Conservation (phyloP, 306 rosid genomes). For the Cyclanthera cordifolia region DNA sequence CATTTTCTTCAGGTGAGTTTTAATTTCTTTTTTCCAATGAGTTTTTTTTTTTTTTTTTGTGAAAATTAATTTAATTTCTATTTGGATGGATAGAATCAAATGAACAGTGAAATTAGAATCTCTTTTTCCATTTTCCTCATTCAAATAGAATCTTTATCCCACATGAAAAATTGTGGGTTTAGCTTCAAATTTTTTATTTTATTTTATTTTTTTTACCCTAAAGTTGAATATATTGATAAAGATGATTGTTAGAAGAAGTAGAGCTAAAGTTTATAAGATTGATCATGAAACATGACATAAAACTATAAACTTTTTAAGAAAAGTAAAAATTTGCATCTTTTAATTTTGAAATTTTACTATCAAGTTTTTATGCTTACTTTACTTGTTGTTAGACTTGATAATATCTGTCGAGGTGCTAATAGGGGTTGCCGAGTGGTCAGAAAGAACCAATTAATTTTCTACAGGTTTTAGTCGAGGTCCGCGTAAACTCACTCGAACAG, state of each 20-base stretch:
- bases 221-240: not conserved
- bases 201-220: not conserved
- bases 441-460: too few relatives aligned
- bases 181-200: not conserved
- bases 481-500: too few relatives aligned
- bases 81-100: conserved; percentile 10
- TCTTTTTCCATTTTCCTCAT: not conserved
- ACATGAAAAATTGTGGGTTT: not conserved
- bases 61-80: not conserved
- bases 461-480: too few relatives aligned
- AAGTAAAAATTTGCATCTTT: too few relatives aligned
- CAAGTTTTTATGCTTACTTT: too few relatives aligned
- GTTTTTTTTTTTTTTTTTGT: not conserved
- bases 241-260: not conserved
- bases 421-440: too few relatives aligned
- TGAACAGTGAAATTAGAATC: not conserved
- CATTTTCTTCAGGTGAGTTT: not conserved
- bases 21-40: not conserved
- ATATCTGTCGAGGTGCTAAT: too few relatives aligned
- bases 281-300: too few relatives aligned
- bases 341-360: not conserved
- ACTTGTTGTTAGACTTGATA: too few relatives aligned
- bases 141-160: not conserved
- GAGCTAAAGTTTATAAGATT: not conserved
- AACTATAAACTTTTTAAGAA: too few relatives aligned